Evolutionary conservation across 2,329 filamentous ascomycete genomes (phyloP), one percentile per base, ranked within the genome.

Genomic region (Penicillium glabrum): DNA sequence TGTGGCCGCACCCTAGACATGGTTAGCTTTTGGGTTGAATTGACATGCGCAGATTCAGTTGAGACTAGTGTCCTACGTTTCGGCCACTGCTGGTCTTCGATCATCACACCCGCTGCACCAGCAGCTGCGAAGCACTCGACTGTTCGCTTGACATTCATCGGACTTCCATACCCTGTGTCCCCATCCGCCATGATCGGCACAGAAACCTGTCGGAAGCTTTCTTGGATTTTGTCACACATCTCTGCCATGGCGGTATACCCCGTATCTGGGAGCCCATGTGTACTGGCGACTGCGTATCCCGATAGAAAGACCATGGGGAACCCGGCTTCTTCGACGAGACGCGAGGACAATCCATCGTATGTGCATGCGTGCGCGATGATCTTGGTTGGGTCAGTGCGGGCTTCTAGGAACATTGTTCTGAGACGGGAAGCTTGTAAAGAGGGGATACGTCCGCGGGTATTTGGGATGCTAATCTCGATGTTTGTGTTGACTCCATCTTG

Each of bases 41-140:
- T 53, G 13, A 6, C 14, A 6, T 10, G 14, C 5, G 47, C 7
- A 23, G n/a, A 27, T 7, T 46, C 24, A 7, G 11, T 24, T 16
- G 23, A 11, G 46, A 11, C 14, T 13, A 1, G 10, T 9, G 19
- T n/a, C 72, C 61, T 54, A 80, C 79, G 65, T 54, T 81, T 81
- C 7, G 79, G 78, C 78, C 78, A 81, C 1, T 75, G 78, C 58
- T 80, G 79, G 53, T 80, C 78, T 54, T 81, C 79, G 53, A 81
- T 78, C 76, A 75, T 75, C 13, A 74, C 56, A 0, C 73, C 72
- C 5, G 72, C 72, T 1, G 72, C 71, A 0, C 71, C 77, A 1
- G 78, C 78, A 5, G 66, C 59, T 0, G 78, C 78, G 60, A 75
- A 80, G 7, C 68, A 69, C 59, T 80, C 72, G 3, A 81, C 79